A percentile compares a stretch with the other conserved stretches of the same genome.
Evolutionary conservation across 2,329 filamentous ascomycete genomes (phyloP).

Genomic region (Alternaria burnsii): DNA sequence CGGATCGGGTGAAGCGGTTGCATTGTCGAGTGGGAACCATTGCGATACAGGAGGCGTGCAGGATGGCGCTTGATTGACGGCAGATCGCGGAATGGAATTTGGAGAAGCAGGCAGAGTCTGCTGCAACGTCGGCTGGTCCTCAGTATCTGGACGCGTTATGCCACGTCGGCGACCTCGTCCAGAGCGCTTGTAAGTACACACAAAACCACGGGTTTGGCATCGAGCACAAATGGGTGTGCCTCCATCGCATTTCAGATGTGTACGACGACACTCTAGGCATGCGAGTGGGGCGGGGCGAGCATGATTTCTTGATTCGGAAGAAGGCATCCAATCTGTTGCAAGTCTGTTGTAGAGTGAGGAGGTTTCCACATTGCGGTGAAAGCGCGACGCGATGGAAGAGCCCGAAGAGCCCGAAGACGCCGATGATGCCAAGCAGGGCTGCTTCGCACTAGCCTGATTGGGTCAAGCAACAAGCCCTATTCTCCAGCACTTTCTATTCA

Average conservation of each 20-base stretch:
- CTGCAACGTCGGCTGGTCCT: background rate
- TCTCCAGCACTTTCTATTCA: background rate
- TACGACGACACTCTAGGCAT: constrained; percentile 58
- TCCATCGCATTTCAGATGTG: constrained; percentile 60
- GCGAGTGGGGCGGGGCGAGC: constrained; percentile 44
- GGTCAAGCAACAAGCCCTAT: background rate
- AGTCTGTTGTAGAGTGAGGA: background rate
- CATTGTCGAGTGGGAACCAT: constrained; percentile 26
- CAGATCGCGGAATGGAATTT: constrained; percentile 7
- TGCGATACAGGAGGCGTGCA: constrained; percentile 25
- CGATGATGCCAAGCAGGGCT: background rate
- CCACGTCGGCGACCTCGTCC: constrained; percentile 53
- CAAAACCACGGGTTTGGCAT: constrained; percentile 49
- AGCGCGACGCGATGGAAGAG: constrained; percentile 7
- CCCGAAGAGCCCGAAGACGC: constrained; percentile 6
- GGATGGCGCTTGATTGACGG: constrained; percentile 11
- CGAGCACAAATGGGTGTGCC: constrained; percentile 55
- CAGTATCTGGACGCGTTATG: constrained; percentile 23
- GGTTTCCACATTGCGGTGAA: background rate
- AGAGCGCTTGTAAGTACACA: constrained; percentile 58
- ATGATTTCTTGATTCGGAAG: background rate
- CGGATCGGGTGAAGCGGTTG: constrained; percentile 3
- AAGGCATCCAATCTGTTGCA: constrained; percentile 8
- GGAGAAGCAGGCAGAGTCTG: background rate
- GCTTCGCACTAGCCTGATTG: background rate